Conservation (phyloP, 2,329 filamentous ascomycete species). For the Chlorencoelia australis region DNA sequence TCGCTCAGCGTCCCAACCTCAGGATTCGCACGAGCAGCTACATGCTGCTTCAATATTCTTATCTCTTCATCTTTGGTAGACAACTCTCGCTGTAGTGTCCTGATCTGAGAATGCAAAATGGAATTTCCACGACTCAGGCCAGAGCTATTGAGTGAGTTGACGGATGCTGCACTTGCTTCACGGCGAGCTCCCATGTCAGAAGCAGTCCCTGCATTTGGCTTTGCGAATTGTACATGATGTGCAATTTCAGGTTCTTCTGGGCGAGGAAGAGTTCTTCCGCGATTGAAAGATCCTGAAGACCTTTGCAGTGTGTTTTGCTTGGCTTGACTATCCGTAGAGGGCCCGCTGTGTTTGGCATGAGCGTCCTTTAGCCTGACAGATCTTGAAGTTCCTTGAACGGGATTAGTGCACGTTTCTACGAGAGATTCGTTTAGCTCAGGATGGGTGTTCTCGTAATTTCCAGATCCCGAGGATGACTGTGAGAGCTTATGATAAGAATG, state of each 20-base stretch:
- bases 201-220: too few relatives aligned
- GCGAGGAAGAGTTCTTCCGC: not conserved
- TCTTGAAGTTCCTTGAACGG: too few relatives aligned
- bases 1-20: slow-evolving; percentile 39
- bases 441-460: too few relatives aligned
- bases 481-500: too few relatives aligned
- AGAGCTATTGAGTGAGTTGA: slow-evolving; percentile 1
- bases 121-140: slow-evolving; percentile 20
- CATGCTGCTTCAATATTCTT: slow-evolving; percentile 34
- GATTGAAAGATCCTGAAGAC: not conserved
- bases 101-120: slow-evolving; percentile 38
- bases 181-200: too few relatives aligned
- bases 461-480: too few relatives aligned
- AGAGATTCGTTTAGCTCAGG: too few relatives aligned
- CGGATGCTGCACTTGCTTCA: not conserved
- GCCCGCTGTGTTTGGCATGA: too few relatives aligned
- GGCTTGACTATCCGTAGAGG: too few relatives aligned
- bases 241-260: not conserved
- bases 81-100: slow-evolving; percentile 38
- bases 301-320: not conserved
- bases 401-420: too few relatives aligned
- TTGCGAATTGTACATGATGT: too few relatives aligned
- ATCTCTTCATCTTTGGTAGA: slow-evolving; percentile 37
- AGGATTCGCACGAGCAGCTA: slow-evolving; percentile 35
- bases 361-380: too few relatives aligned